phyloP scores from a whole-genome alignment of 257 asterid species.

The Salvia rosmarinus region DNA sequence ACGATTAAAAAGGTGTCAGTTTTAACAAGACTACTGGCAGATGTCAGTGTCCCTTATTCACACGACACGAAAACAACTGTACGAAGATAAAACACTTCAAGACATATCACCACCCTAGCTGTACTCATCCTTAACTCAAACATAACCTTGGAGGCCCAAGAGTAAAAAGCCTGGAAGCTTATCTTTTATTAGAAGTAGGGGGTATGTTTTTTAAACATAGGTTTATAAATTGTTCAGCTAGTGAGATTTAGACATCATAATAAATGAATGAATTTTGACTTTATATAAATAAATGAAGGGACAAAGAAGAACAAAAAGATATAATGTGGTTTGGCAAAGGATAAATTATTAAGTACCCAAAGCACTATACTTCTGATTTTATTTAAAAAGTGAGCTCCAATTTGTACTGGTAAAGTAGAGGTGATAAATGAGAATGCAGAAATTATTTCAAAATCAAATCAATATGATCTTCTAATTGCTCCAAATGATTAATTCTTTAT shows the following conservation, averaged over 20 bases:
- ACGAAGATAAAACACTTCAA: conserved; percentile 23
- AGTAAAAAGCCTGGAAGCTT: conserved; percentile 8
- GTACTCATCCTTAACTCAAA: conserved; percentile 8
- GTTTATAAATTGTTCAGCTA: neutral
- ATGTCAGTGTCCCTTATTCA: conserved; percentile 25
- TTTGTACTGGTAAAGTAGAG: neutral
- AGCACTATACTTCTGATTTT: neutral
- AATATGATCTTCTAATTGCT: neutral
- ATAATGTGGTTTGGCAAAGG: neutral
- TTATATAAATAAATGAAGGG: neutral
- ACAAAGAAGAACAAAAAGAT: neutral
- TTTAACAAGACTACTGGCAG: conserved; percentile 29
- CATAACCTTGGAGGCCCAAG: neutral
- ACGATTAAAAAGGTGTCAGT: conserved; percentile 37
- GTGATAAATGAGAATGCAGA: neutral
- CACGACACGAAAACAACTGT: conserved; percentile 15
- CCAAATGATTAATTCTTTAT: neutral
- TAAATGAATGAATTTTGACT: too few relatives aligned
- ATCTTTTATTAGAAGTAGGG: too few relatives aligned
- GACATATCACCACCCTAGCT: conserved; percentile 11
- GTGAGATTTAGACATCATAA: neutral
- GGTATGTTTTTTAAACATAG: neutral
- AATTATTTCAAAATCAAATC: too few relatives aligned
- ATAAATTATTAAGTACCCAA: neutral
- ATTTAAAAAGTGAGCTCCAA: neutral